A percentile compares a stretch with the other conserved stretches of the same genome.
Conservation (phyloP, 805 yeast genomes). For the Sugiyamaella chiloensis region DNA sequence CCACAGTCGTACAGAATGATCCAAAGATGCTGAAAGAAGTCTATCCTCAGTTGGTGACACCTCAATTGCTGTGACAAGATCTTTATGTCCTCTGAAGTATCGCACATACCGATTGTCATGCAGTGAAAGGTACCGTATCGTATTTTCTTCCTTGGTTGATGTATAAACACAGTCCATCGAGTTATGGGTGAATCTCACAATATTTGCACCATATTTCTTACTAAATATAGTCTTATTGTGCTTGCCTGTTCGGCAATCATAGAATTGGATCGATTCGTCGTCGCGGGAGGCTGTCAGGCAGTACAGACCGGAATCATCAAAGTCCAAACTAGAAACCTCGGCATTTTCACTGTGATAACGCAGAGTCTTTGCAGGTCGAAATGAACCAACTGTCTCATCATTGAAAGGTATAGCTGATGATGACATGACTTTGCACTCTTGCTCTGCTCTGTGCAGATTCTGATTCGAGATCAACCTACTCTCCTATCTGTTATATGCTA, state of each 20-base stretch:
- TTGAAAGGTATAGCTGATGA: slow-evolving; percentile 20
- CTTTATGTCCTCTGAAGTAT: slow-evolving; percentile 85
- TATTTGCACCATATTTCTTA: slow-evolving; percentile 88
- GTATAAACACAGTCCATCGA: slow-evolving; percentile 74
- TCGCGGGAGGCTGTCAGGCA: slow-evolving; percentile 78
- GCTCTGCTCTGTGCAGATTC: no score
- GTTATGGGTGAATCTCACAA: slow-evolving; percentile 78
- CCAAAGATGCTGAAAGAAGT: slow-evolving; percentile 66
- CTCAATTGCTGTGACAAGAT: slow-evolving; percentile 67
- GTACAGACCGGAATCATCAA: slow-evolving; percentile 79
- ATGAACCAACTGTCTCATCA: slow-evolving; percentile 24
- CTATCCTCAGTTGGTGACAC: slow-evolving; percentile 67
- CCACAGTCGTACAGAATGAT: slow-evolving; percentile 83
- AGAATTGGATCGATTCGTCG: slow-evolving; percentile 80
- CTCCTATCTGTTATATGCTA: no score
- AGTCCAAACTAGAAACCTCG: slow-evolving; percentile 48
- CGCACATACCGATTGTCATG: slow-evolving; percentile 76
- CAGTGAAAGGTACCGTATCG: slow-evolving; percentile 67
- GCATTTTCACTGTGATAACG: slow-evolving; percentile 38
- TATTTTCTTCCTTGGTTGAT: slow-evolving; percentile 70
- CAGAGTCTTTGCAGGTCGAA: slow-evolving; percentile 48
- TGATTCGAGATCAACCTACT: no score
- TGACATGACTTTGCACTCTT: no score
- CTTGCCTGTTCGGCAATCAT: slow-evolving; percentile 68
- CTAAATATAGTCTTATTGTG: slow-evolving; percentile 61